phyloP scores from a whole-genome alignment of 1,139 yeast species.

The Cylindricascospora bacillispora region DNA sequence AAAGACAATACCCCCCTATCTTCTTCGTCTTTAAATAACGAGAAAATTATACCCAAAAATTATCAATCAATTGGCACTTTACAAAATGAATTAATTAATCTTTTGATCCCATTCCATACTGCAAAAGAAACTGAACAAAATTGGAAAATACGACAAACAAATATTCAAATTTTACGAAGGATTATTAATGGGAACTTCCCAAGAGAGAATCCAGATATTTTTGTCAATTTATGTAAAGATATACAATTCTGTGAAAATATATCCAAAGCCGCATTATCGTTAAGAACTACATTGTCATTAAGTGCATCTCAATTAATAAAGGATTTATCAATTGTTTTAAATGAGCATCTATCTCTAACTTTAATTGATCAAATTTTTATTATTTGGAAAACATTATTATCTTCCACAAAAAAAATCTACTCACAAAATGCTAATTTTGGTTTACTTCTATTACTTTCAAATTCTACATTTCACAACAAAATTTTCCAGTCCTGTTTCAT shows the following conservation, averaged over 20 bases:
- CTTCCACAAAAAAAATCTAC: conserved; percentile 70
- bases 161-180: conserved; percentile 43
- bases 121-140: conserved; percentile 82
- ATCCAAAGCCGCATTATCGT: conserved; percentile 53
- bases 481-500: conserved; percentile 38
- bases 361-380: conserved; percentile 51
- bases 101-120: conserved; percentile 36
- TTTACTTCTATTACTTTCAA: conserved; percentile 45
- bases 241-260: conserved; percentile 43
- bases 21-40: conserved; percentile 2
- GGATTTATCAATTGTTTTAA: conserved; percentile 46
- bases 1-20: conserved; percentile 8
- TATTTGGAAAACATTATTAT: conserved; percentile 47
- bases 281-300: conserved; percentile 72
- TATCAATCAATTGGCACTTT: conserved; percentile 27
- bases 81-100: conserved; percentile 27
- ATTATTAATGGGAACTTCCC: conserved; percentile 45
- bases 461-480: conserved; percentile 39
- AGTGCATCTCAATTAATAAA: conserved; percentile 72
- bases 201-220: conserved; percentile 31
- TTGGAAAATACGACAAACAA: conserved; percentile 66
- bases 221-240: conserved; percentile 27
- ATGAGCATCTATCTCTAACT: conserved; percentile 37
- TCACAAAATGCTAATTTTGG: conserved; percentile 59
- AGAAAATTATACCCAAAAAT: too few relatives aligned